phyloP scores from a whole-genome alignment of 192 early-diverging fungal genomes.

The Irineochytrium annulatum region DNA sequence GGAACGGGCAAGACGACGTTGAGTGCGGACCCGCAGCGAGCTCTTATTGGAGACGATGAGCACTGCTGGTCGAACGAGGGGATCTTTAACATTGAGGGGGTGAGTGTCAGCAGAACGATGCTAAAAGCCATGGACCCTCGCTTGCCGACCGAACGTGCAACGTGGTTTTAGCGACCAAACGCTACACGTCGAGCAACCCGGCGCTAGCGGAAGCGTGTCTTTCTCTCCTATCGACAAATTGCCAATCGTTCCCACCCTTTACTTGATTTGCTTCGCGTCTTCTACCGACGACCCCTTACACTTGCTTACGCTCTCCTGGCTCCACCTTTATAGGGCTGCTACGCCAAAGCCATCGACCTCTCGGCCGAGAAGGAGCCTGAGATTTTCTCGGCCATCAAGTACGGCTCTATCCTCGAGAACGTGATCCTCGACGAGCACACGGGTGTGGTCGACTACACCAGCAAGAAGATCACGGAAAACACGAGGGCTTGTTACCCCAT shows the following conservation, averaged over 20 bases:
- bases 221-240: too few relatives aligned
- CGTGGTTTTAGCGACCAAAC: too few relatives aligned
- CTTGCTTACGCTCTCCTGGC: not conserved
- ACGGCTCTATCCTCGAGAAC: slow-evolving; percentile 84
- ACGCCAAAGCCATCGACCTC: slow-evolving; percentile 89
- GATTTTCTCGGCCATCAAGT: slow-evolving; percentile 88
- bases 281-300: not conserved
- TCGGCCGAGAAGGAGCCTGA: slow-evolving; percentile 92
- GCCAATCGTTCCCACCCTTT: too few relatives aligned
- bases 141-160: too few relatives aligned
- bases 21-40: slow-evolving; percentile 77
- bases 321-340: slow-evolving; percentile 73
- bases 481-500: slow-evolving; percentile 37
- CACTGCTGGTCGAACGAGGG: slow-evolving; percentile 92
- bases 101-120: too few relatives aligned
- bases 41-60: slow-evolving; percentile 92
- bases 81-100: slow-evolving; percentile 92
- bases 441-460: slow-evolving; percentile 69
- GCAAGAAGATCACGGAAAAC: slow-evolving; percentile 82
- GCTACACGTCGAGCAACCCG: too few relatives aligned
- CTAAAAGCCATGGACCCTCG: too few relatives aligned
- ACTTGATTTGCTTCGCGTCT: too few relatives aligned
- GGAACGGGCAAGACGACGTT: slow-evolving; percentile 95
- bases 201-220: too few relatives aligned
- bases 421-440: slow-evolving; percentile 70